Conservation (phyloP, 441 rosid genomes). For the Manihot esculenta region DNA sequence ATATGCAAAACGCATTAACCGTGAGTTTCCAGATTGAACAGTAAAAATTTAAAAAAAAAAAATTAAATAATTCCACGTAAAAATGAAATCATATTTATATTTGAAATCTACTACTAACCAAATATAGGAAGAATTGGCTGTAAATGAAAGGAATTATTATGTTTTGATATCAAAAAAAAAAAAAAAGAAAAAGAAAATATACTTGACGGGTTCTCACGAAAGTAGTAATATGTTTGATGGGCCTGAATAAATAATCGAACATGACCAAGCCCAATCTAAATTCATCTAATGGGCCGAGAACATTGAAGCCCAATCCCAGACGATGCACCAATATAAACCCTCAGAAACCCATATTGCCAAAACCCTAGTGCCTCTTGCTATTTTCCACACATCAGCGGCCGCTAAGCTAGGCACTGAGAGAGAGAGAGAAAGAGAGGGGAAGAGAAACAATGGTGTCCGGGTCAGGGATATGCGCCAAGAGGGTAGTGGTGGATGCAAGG, state of each 20-base stretch:
- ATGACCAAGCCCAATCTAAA: not conserved
- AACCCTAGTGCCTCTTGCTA: conserved; percentile 18
- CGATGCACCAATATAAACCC: not conserved
- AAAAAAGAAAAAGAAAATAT: too few species aligned
- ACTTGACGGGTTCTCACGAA: too few species aligned
- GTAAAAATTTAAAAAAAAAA: too few species aligned
- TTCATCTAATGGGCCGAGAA: not conserved
- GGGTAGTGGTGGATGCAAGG: conserved; percentile 79
- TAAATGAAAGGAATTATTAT: too few species aligned
- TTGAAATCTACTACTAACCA: too few species aligned
- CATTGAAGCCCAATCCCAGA: not conserved
- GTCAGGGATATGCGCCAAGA: conserved; percentile 75
- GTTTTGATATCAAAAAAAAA: too few species aligned
- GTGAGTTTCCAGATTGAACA: too few species aligned
- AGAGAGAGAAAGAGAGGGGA: too few species aligned
- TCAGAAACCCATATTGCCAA: not conserved
- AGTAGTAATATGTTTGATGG: not conserved
- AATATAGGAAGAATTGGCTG: too few species aligned
- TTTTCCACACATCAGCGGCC: not conserved
- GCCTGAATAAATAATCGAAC: not conserved
- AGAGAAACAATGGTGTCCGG: conserved; percentile 66
- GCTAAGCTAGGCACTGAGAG: conserved; percentile 2
- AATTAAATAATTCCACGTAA: too few species aligned
- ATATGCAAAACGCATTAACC: too few species aligned
- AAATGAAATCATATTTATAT: too few species aligned